A percentile compares a stretch with the other conserved stretches of the same genome.
These are phyloP conservation scores for Casuarina equisetifolia DNA, from an alignment of 306 rosid species.

Conservation along the genomic window DNA sequence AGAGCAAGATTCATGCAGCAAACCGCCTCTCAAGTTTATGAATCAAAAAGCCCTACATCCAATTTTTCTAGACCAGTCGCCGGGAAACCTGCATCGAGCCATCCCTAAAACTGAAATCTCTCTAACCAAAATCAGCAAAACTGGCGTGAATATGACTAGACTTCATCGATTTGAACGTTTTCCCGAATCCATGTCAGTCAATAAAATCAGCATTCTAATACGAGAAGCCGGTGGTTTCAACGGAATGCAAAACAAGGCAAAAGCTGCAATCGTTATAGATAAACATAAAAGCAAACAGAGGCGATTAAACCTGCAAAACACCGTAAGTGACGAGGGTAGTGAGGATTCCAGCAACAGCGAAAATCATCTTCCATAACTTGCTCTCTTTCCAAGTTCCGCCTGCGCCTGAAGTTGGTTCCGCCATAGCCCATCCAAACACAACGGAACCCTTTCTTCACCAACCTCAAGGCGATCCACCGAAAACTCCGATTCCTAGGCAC, in stretches of 20 bases:
- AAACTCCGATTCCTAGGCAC: background rate
- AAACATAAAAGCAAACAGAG: background rate
- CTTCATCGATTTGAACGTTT: background rate
- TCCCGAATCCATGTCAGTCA: background rate
- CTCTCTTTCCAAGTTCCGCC: conserved; percentile 32
- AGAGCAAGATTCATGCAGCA: background rate
- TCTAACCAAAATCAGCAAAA: background rate
- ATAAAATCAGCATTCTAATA: conserved; percentile 16
- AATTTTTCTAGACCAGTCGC: background rate
- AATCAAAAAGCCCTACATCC: background rate
- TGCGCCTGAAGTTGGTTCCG: conserved; percentile 44
- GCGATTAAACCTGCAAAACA: conserved; percentile 66
- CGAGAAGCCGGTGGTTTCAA: background rate
- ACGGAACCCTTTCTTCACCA: background rate
- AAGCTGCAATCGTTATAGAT: background rate
- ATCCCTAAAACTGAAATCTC: background rate
- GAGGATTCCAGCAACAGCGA: conserved; percentile 89
- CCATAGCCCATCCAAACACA: conserved; percentile 40
- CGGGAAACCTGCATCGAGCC: too few species aligned
- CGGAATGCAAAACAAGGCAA: background rate
- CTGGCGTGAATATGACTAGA: background rate
- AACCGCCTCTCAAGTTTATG: conserved; percentile 1
- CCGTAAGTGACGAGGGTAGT: conserved; percentile 92
- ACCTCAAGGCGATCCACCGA: background rate
- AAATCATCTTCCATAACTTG: conserved; percentile 59